These are phyloP conservation scores for Phytophthora crassamura DNA, from an alignment of 352 stramenopile species.

Conservation along the genomic window DNA sequence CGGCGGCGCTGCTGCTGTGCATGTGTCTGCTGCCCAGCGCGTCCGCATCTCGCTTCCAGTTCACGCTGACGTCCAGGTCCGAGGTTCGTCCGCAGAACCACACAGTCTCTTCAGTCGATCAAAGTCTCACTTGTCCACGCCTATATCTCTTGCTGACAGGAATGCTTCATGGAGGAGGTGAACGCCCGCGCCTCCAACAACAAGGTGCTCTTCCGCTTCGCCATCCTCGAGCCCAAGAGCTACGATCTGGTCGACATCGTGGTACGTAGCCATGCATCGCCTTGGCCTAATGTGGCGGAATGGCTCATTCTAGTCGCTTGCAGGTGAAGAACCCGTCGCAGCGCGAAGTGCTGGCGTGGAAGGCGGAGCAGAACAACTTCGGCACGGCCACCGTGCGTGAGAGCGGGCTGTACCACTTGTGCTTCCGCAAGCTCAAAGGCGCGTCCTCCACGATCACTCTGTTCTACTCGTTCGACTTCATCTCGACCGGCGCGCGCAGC, in stretches of 20 bases:
- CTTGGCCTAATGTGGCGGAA: too few species aligned
- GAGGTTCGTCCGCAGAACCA: constrained; percentile 37
- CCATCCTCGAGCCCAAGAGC: constrained; percentile 55
- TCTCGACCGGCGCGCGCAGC: constrained; percentile 59
- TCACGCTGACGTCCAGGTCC: constrained; percentile 43
- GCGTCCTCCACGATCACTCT: constrained; percentile 62
- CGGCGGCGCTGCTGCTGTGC: constrained; percentile 23
- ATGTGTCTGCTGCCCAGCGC: constrained; percentile 16
- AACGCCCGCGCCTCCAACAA: constrained; percentile 61
- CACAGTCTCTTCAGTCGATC: neutral
- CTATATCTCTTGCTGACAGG: constrained; percentile 24
- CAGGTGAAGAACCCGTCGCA: constrained; percentile 66
- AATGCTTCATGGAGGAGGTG: constrained; percentile 70
- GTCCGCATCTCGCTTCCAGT: constrained; percentile 56
- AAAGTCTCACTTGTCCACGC: neutral
- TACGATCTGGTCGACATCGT: constrained; percentile 64
- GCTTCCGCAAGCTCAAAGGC: constrained; percentile 71
- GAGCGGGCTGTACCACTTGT: constrained; percentile 81
- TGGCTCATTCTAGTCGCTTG: constrained; percentile 1
- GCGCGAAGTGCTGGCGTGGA: constrained; percentile 60
- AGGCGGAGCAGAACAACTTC: constrained; percentile 70
- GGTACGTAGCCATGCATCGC: constrained; percentile 25
- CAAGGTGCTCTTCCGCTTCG: constrained; percentile 71
- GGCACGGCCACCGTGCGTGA: constrained; percentile 63
- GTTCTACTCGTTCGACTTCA: constrained; percentile 87